phyloP scores from a whole-genome alignment of 176 grass and related monocot genomes.

The Triticum monococcum region DNA sequence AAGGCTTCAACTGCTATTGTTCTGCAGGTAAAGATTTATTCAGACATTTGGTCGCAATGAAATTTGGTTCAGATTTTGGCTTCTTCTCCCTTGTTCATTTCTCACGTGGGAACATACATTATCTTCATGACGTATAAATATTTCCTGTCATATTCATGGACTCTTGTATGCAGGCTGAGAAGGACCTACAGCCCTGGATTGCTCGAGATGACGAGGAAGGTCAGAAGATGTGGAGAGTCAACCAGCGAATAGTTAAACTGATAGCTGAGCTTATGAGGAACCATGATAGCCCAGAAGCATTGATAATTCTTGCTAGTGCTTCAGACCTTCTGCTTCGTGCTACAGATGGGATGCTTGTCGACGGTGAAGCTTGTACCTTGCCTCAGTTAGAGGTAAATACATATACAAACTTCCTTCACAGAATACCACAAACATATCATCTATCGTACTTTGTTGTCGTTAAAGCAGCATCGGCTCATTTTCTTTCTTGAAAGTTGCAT shows the following conservation, averaged over 20 bases:
- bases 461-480: neutral
- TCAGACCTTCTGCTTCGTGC: conserved; percentile 93
- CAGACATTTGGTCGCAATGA: neutral
- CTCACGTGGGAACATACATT: conserved; percentile 4
- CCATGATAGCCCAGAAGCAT: conserved; percentile 82
- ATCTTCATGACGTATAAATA: neutral
- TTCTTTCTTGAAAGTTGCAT: neutral
- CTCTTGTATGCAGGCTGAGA: conserved; percentile 71
- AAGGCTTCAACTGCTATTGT: conserved; percentile 96
- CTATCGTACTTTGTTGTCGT: neutral
- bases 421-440: neutral
- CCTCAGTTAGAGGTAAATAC: conserved; percentile 89
- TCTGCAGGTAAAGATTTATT: conserved; percentile 73
- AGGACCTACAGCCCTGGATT: conserved; percentile 97
- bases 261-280: conserved; percentile 98
- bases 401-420: neutral
- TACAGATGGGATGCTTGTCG: conserved; percentile 96
- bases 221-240: conserved; percentile 96
- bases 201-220: conserved; percentile 90
- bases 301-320: conserved; percentile 87
- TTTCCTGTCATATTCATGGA: conserved; percentile 54
- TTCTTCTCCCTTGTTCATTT: neutral
- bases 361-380: conserved; percentile 97
- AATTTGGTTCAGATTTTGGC: neutral
- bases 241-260: conserved; percentile 93